A percentile compares a stretch with the other conserved stretches of the same genome.
Evolutionary conservation across 2,329 filamentous ascomycete species (phyloP).

Genomic region (Neoscytalidium dimidiatum): DNA sequence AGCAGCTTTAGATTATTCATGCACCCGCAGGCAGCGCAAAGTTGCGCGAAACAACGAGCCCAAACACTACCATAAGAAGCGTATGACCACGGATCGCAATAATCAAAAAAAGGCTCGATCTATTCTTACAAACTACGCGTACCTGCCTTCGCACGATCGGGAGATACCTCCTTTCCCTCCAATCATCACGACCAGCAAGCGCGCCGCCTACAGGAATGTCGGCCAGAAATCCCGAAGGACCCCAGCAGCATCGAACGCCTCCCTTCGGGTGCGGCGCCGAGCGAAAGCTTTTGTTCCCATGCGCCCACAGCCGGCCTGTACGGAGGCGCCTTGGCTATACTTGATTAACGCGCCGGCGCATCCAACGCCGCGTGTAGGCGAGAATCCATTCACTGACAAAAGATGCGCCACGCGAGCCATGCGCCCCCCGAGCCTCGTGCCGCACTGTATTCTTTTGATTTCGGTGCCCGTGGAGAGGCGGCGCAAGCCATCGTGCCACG

Average conservation of each 20-base stretch:
- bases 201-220: background rate
- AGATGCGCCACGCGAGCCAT: too few species aligned
- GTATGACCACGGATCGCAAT: background rate
- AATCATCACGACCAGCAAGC: background rate
- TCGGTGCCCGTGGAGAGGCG: background rate
- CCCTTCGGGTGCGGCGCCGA: conserved; percentile 1
- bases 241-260: background rate
- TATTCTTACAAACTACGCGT: background rate
- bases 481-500: background rate
- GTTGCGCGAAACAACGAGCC: background rate
- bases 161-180: background rate
- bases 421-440: background rate
- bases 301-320: background rate
- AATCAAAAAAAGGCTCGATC: background rate
- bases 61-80: background rate
- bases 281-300: background rate
- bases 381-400: too few species aligned
- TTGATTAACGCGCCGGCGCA: background rate
- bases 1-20: background rate
- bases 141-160: background rate
- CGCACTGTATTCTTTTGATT: background rate
- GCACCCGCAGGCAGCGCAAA: background rate
- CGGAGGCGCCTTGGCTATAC: background rate
- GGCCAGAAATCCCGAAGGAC: background rate
- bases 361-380: background rate